Evolutionary conservation across 345 rosid species (phyloP).

Genomic region (Cardiospermum halicacabum): DNA sequence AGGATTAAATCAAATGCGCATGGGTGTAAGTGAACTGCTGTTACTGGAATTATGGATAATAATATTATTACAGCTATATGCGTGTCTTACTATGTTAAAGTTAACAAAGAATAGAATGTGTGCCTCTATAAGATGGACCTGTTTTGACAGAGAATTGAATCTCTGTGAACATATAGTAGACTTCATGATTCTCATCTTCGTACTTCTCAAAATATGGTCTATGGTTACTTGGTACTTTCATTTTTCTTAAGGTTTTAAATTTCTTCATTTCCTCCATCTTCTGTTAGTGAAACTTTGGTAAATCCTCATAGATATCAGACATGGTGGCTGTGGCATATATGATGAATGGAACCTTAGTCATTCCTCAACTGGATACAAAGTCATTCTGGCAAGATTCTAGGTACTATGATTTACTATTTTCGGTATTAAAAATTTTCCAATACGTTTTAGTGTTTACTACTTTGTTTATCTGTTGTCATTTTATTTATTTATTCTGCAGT

Average conservation of each 20-base stretch:
- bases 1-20: conserved; percentile 96
- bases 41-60: background rate
- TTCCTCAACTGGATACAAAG: conserved; percentile 80
- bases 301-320: conserved; percentile 64
- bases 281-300: conserved; percentile 7
- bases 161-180: background rate
- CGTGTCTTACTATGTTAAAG: background rate
- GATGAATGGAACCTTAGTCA: conserved; percentile 87
- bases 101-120: background rate
- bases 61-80: background rate
- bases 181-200: background rate
- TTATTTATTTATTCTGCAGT: conserved; percentile 35
- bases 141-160: background rate
- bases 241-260: background rate
- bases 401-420: conserved; percentile 25
- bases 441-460: background rate
- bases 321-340: conserved; percentile 89
- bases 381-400: conserved; percentile 97
- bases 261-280: background rate
- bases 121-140: background rate
- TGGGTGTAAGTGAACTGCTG: conserved; percentile 69
- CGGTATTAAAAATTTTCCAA: background rate
- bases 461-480: conserved; percentile 7
- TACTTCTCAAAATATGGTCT: background rate
- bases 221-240: background rate